Conservation (phyloP, 306 rosid species). For the Crotalaria pallida region DNA sequence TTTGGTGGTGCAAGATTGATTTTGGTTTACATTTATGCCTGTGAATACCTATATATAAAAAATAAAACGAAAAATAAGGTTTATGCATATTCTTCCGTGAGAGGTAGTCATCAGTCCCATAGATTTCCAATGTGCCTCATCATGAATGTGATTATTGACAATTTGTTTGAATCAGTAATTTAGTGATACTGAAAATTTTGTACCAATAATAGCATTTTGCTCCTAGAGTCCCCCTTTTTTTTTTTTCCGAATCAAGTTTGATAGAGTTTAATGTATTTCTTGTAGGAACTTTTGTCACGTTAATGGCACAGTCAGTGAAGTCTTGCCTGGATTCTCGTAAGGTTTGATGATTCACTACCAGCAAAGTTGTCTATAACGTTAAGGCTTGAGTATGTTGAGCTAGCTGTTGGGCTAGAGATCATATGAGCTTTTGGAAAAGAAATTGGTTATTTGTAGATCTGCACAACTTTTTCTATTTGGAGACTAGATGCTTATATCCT, state of each 20-base stretch:
- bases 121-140: background rate
- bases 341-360: background rate
- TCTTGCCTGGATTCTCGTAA: background rate
- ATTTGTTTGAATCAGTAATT: background rate
- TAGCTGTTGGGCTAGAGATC: background rate
- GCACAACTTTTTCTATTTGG: constrained; percentile 5
- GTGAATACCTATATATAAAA: background rate
- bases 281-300: constrained; percentile 22
- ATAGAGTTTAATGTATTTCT: background rate
- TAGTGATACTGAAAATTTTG: background rate
- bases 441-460: constrained; percentile 2
- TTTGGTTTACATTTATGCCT: background rate
- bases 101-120: background rate
- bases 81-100: background rate
- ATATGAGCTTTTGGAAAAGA: constrained; percentile 10
- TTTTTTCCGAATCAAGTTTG: background rate
- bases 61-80: background rate
- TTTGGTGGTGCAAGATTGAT: background rate
- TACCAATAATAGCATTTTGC: background rate
- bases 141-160: background rate
- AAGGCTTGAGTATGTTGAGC: constrained; percentile 1
- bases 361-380: constrained; percentile 5
- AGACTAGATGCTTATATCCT: constrained; percentile 7
- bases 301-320: background rate
- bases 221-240: background rate